Percentiles rank a stretch among this genome's conserved stretches.
phyloP scores from a whole-genome alignment of 108 stramenopile genomes.

The Conticribra guillardii region DNA sequence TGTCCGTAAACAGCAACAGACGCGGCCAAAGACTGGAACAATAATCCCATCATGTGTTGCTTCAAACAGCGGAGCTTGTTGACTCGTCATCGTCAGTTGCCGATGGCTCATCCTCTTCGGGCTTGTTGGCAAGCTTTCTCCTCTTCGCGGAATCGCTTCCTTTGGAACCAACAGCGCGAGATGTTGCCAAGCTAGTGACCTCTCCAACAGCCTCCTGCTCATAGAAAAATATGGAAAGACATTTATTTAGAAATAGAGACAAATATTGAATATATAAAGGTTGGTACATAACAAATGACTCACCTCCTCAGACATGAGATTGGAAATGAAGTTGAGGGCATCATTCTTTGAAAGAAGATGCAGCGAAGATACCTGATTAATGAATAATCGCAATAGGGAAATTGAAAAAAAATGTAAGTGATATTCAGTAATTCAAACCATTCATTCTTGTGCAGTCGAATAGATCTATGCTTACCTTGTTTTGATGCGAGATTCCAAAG shows the following conservation, averaged over 20 bases:
- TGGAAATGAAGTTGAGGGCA: constrained; percentile 86
- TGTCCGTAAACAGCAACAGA: neutral
- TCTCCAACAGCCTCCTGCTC: constrained; percentile 67
- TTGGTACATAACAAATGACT: neutral
- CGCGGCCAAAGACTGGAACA: too few relatives aligned
- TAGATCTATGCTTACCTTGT: too few relatives aligned
- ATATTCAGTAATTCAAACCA: too few relatives aligned
- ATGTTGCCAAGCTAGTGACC: constrained; percentile 62
- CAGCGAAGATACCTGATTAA: constrained; percentile 60
- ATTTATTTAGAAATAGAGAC: neutral
- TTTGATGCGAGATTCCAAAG: constrained; percentile 90
- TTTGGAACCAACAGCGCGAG: constrained; percentile 41
- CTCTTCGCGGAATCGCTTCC: constrained; percentile 31
- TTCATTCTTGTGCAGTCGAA: too few relatives aligned
- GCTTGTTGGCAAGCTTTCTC: constrained; percentile 29
- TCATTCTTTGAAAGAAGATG: constrained; percentile 85
- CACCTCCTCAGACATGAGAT: constrained; percentile 88
- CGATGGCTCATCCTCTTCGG: constrained; percentile 20
- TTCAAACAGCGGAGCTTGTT: constrained; percentile 1
- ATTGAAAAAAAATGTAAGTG: neutral
- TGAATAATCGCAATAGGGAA: neutral
- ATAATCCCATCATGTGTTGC: neutral
- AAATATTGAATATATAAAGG: neutral
- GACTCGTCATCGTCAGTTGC: neutral
- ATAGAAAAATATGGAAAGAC: neutral